Percentiles rank a stretch among this genome's conserved stretches.
phyloP scores from a whole-genome alignment of 441 rosid species.

The Theobroma grandiflorum region DNA sequence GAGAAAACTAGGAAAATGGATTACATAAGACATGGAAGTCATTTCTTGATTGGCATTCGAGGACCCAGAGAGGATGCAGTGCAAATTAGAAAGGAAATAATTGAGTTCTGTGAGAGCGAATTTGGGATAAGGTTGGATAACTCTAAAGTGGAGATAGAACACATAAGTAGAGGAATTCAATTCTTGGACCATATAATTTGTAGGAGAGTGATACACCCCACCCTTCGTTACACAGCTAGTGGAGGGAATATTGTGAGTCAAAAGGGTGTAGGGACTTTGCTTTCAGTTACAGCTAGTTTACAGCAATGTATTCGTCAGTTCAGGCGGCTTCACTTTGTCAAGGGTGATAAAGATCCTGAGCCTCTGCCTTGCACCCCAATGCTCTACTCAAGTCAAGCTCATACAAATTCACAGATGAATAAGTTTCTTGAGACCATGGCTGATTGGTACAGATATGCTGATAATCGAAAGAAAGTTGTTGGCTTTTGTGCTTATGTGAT shows the following conservation, averaged over 20 bases:
- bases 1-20: constrained; percentile 97
- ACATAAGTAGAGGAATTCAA: constrained; percentile 86
- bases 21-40: constrained; percentile 86
- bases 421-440: constrained; percentile 99
- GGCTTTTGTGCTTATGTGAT: constrained; percentile 98
- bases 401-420: constrained; percentile 97
- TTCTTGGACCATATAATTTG: constrained; percentile 95
- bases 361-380: constrained; percentile 95
- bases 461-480: constrained; percentile 90
- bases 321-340: constrained; percentile 81
- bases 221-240: constrained; percentile 79
- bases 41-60: constrained; percentile 90
- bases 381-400: constrained; percentile 99
- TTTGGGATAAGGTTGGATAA: constrained; percentile 75
- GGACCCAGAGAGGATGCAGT: constrained; percentile 96
- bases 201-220: constrained; percentile 82
- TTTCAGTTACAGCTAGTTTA: constrained; percentile 92
- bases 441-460: constrained; percentile 97
- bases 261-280: constrained; percentile 93
- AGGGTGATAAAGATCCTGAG: constrained; percentile 97
- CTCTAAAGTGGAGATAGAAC: constrained; percentile 86
- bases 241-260: constrained; percentile 88
- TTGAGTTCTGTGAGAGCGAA: constrained; percentile 73
- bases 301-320: constrained; percentile 86
- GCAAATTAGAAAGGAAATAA: constrained; percentile 62